These are phyloP conservation scores for Danielia reshetovae DNA, from an alignment of 805 yeast genomes.

Conservation along the genomic window DNA sequence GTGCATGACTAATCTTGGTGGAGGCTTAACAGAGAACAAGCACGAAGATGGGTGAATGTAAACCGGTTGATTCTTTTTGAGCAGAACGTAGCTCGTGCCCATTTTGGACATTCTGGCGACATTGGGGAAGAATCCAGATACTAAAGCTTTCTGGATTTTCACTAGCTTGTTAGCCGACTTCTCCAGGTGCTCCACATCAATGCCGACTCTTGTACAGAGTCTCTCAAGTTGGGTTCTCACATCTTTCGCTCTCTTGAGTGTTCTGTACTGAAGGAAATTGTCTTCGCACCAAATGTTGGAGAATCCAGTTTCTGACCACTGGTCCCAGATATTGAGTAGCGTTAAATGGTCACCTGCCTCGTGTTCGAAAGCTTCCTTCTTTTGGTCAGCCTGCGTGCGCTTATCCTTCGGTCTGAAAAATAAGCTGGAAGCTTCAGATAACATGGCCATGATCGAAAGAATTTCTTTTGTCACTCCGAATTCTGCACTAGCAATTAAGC, in stretches of 20 bases:
- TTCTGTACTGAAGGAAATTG: constrained; percentile 71
- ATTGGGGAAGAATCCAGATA: constrained; percentile 69
- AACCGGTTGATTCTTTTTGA: constrained; percentile 68
- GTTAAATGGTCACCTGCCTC: constrained; percentile 77
- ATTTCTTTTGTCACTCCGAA: constrained; percentile 64
- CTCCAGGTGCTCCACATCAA: constrained; percentile 22
- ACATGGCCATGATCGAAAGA: constrained; percentile 73
- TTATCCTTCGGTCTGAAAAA: constrained; percentile 70
- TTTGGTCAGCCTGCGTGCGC: constrained; percentile 61
- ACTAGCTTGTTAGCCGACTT: constrained; percentile 19
- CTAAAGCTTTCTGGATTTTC: constrained; percentile 49
- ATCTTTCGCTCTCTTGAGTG: constrained; percentile 63
- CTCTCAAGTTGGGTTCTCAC: constrained; percentile 65
- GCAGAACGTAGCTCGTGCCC: constrained; percentile 68
- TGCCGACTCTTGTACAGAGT: constrained; percentile 54
- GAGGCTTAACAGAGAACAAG: constrained; percentile 60
- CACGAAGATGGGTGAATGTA: constrained; percentile 84
- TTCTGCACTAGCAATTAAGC: constrained; percentile 58
- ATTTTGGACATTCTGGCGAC: constrained; percentile 53
- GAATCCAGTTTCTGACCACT: constrained; percentile 66
- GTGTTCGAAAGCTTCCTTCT: constrained; percentile 51
- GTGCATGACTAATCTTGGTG: constrained; percentile 69
- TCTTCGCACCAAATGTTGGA: constrained; percentile 83
- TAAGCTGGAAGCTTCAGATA: constrained; percentile 70
- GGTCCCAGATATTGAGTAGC: constrained; percentile 67